Percentiles rank a stretch among this genome's conserved stretches.
Evolutionary conservation across 108 stramenopile species (phyloP).

Genomic region (Pseudonitzschia pungens): DNA sequence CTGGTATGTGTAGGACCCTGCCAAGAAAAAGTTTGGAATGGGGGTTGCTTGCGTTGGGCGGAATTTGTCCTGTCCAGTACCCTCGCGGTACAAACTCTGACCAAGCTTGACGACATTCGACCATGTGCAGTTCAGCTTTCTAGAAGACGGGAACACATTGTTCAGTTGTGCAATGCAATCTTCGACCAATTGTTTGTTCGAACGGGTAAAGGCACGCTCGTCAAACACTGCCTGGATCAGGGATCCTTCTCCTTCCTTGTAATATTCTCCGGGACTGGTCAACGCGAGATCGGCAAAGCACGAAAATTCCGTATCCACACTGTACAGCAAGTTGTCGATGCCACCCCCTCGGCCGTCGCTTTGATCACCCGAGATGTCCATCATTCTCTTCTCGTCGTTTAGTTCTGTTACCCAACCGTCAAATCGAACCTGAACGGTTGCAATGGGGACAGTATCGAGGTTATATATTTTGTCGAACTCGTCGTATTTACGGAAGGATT

Average conservation of each 20-base stretch:
- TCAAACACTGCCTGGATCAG: constrained; percentile 92
- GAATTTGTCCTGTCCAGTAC: constrained; percentile 93
- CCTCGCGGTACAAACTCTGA: constrained; percentile 91
- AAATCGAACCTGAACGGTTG: constrained; percentile 96
- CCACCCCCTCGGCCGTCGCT: constrained; percentile 86
- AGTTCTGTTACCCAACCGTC: constrained; percentile 98
- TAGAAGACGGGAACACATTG: constrained; percentile 87
- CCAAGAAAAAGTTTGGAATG: constrained; percentile 95
- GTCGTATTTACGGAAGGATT: constrained; percentile 84
- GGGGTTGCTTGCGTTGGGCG: constrained; percentile 94
- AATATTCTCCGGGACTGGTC: constrained; percentile 92
- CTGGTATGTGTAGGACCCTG: constrained; percentile 96
- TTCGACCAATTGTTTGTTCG: constrained; percentile 79
- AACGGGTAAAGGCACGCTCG: constrained; percentile 78
- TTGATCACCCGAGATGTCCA: constrained; percentile 86
- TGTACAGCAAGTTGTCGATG: constrained; percentile 94
- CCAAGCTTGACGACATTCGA: constrained; percentile 92
- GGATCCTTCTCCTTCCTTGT: constrained; percentile 90
- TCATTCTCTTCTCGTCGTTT: constrained; percentile 84
- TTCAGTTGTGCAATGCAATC: constrained; percentile 86
- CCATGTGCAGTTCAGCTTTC: constrained; percentile 95
- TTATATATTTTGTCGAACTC: constrained; percentile 97
- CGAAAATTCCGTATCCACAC: constrained; percentile 95
- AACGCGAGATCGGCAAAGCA: constrained; percentile 96
- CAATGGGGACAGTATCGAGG: constrained; percentile 93